Evolutionary conservation across 2,329 filamentous ascomycete genomes (phyloP), one percentile per base, ranked within the genome.

Genomic region (Cladophialophora psammophila): DNA sequence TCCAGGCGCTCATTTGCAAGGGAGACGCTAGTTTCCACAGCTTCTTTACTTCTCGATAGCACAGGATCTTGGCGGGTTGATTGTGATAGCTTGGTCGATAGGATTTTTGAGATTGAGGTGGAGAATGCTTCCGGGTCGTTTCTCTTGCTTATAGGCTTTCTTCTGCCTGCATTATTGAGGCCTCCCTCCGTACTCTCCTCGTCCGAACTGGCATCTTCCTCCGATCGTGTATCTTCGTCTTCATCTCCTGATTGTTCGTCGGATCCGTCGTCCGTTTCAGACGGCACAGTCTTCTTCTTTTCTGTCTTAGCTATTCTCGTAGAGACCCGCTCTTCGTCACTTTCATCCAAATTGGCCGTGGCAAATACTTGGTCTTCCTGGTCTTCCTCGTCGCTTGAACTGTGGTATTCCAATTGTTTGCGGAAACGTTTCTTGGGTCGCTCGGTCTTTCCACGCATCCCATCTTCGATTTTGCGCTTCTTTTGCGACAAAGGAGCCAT

Each of bases 111-210:
- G 74, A 99, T 93, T 59, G 93, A 97, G 1, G 90, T 96, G 31
- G 94, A 92, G 78, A 99, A 98, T 60, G 92, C 93, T 70, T 86
- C 84, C 2, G 95, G 94, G 79, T 99, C 94, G 80, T 97, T 96
- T 76, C 94, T 90, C 81, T 98, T 98, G 59, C 72, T 76, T 65
- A 71, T 74, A 34, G 42, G 74, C 74, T 52, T 72, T 71, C 62
- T 73, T 74, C 69, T 65, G 45, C 80, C 80, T 20, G 82, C 80
- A 12, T 36, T 59, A 3, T 82, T 81, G 45, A 79, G 75, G 3
- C 74, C 69, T 56, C 79, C 77, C 12, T 76, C 76, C 20, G 76
- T 72, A n/a, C 78, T 76, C 18, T 75, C 72, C 53, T 76, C 74
- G 13, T 74, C 68, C 8, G 74, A 64, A 55, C 35, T 69, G 63